Conservation (phyloP, 1,284 basidiomycete species). For the Microbotryum violaceum region DNA sequence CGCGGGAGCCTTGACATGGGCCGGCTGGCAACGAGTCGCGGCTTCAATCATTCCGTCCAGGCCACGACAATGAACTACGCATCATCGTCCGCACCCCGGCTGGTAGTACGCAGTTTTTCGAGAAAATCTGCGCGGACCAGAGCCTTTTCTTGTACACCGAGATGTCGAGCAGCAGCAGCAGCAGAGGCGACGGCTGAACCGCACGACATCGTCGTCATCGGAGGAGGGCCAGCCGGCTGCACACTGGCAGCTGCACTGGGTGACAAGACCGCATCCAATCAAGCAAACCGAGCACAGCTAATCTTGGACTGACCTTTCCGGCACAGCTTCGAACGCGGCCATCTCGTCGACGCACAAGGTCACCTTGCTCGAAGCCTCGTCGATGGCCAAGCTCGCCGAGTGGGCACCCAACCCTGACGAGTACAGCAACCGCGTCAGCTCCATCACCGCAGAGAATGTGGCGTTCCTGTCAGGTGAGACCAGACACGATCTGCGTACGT, state of each 20-base stretch:
- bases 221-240: slow-evolving; percentile 86
- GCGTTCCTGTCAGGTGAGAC: slow-evolving; percentile 60
- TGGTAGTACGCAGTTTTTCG: no score
- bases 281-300: no score
- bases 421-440: slow-evolving; percentile 83
- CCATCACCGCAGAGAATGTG: slow-evolving; percentile 76
- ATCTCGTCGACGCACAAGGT: slow-evolving; percentile 42
- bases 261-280: slow-evolving; percentile 41
- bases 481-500: no score
- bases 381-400: slow-evolving; percentile 57
- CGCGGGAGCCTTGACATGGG: no score
- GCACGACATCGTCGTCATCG: slow-evolving; percentile 81
- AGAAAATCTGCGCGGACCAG: no score
- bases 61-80: no score
- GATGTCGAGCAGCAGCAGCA: no score
- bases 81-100: no score
- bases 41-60: no score
- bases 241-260: slow-evolving; percentile 80
- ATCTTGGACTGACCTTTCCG: no score
- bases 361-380: slow-evolving; percentile 69
- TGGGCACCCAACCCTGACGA: slow-evolving; percentile 56
- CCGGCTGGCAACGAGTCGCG: no score
- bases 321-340: slow-evolving; percentile 15
- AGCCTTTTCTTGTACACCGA: no score
- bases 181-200: slow-evolving; percentile 1